Conservation (phyloP, 805 yeast species). For the Zygosaccharomyces bailii region DNA sequence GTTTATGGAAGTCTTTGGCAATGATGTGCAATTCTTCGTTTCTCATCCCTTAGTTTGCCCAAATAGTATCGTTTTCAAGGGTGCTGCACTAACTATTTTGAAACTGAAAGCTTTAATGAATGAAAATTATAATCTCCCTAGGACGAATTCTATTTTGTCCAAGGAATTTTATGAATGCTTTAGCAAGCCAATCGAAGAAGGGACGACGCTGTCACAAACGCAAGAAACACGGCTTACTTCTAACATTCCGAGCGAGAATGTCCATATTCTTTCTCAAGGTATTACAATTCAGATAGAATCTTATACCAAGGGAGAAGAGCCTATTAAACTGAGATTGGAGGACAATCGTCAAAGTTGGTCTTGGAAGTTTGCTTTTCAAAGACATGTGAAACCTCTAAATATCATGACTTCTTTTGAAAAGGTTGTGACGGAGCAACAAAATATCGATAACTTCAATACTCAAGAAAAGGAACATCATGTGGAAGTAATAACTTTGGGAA, state of each 20-base stretch:
- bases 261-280: constrained; percentile 26
- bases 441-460: constrained; percentile 32
- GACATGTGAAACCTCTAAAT: constrained; percentile 28
- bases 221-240: constrained; percentile 22
- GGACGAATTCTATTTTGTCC: constrained; percentile 29
- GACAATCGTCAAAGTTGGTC: constrained; percentile 13
- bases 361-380: constrained; percentile 30
- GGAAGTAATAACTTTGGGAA: constrained; percentile 77
- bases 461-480: constrained; percentile 47
- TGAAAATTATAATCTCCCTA: constrained; percentile 40
- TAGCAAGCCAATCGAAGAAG: constrained; percentile 27
- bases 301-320: constrained; percentile 18
- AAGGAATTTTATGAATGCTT: constrained; percentile 36
- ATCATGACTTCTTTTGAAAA: constrained; percentile 28
- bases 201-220: constrained; percentile 23
- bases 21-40: constrained; percentile 50
- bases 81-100: constrained; percentile 51
- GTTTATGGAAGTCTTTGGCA: constrained; percentile 55
- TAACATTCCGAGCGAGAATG: constrained; percentile 17
- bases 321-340: constrained; percentile 12
- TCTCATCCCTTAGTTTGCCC: constrained; percentile 69
- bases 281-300: constrained; percentile 25
- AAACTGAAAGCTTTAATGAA: constrained; percentile 55
- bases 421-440: constrained; percentile 31
- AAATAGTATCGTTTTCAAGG: constrained; percentile 55